These are phyloP conservation scores for Monilinia aucupariae DNA, from an alignment of 2,329 filamentous ascomycete species.

Conservation along the genomic window DNA sequence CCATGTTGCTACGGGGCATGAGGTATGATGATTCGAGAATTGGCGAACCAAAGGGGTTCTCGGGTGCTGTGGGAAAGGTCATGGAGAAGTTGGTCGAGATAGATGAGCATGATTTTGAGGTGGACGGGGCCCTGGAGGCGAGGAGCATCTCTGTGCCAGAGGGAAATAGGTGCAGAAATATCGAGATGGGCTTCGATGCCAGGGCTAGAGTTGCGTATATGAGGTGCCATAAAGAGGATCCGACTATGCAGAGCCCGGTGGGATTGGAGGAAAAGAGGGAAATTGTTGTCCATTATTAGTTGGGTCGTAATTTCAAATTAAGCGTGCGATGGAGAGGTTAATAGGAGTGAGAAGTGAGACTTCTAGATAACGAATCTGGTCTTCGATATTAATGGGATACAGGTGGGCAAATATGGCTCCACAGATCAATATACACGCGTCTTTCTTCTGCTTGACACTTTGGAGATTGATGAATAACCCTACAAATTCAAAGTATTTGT, in stretches of 20 bases:
- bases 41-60: not conserved
- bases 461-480: too few species aligned
- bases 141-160: too few species aligned
- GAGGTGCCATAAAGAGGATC: not conserved
- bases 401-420: not conserved
- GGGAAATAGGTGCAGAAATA: not conserved
- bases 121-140: too few species aligned
- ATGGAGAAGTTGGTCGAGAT: slow-evolving; percentile 9
- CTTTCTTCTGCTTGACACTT: not conserved
- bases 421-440: not conserved
- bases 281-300: not conserved
- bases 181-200: slow-evolving; percentile 8
- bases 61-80: not conserved
- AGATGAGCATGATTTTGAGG: slow-evolving; percentile 1
- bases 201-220: not conserved
- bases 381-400: not conserved
- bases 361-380: not conserved
- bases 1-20: slow-evolving; percentile 19
- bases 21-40: not conserved
- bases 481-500: not conserved
- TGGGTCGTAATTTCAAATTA: not conserved
- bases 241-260: too few species aligned
- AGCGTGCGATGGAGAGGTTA: too few species aligned
- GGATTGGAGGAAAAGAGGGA: not conserved
- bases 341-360: not conserved